Percentiles rank a stretch among this genome's conserved stretches.
These are phyloP conservation scores for Trypanosoma melophagium DNA, from an alignment of 208 protist genomes.

Conservation along the genomic window DNA sequence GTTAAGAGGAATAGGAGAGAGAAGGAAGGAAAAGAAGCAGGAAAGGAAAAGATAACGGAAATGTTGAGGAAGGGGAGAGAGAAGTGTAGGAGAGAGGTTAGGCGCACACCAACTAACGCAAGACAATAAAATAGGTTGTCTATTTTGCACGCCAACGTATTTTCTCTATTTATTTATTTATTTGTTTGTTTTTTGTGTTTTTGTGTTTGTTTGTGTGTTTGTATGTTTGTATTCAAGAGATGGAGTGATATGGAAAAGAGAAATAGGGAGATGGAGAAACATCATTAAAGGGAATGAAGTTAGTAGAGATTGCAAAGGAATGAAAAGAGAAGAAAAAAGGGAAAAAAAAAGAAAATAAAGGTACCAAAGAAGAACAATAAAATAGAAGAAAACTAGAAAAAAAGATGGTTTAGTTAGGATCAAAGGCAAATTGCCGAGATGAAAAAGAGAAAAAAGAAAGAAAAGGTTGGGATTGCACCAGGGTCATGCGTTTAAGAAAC, in stretches of 20 bases:
- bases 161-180: too few species aligned
- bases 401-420: too few species aligned
- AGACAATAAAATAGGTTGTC: too few species aligned
- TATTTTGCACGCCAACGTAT: too few species aligned
- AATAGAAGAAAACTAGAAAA: background rate
- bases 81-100: background rate
- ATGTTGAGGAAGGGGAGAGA: background rate
- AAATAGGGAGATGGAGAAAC: background rate
- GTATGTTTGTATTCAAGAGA: background rate
- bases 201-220: too few species aligned
- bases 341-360: constrained; percentile 4
- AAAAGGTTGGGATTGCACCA: background rate
- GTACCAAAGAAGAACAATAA: constrained; percentile 1
- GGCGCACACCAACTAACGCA: too few species aligned
- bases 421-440: background rate
- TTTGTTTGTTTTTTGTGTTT: too few species aligned
- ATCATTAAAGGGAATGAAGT: background rate
- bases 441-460: background rate
- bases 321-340: background rate
- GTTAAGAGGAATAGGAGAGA: background rate
- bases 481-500: too few species aligned
- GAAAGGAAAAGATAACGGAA: background rate
- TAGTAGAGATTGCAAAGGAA: background rate
- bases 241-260: background rate
- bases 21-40: background rate